Evolutionary conservation across 352 stramenopile species (phyloP), one percentile per base, ranked within the genome.

Genomic region (Phytopythium boreale): DNA sequence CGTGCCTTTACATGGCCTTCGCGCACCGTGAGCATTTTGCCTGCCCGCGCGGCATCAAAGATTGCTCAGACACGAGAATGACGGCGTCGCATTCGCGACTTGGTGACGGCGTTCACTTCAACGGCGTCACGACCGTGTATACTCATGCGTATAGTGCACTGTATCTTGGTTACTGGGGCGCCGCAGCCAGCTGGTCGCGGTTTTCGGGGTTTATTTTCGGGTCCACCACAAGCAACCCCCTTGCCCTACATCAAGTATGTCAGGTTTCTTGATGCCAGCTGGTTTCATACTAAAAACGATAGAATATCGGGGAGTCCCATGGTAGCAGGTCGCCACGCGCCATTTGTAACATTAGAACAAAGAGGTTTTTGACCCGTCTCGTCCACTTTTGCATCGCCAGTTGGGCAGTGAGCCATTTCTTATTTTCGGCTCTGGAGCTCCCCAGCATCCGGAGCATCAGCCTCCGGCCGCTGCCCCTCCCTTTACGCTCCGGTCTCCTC

Each of bases 331-430:
- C 24, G 24, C 9, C 47, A 1, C 0, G 2, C 4, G n/a, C 1
- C 27, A 15, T 58, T n/a, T 29, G 51, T 43, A 58, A 58, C 51
- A 44, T 15, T 11, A 4, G 19, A 39, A 26, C 2, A 41, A 26
- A 27, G 51, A 58, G 49, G 49, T 12, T 56, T 27, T 56, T 56
- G 49, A 56, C 49, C 26, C 26, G 26, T 24, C 50, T 39, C 6
- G 50, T 39, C 50, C 24, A 5, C 49, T n/a, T 56, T 39, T 56
- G 50, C 50, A 51, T 2, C 50, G 6, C n/a, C 50, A 37, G 3
- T 56, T 39, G 26, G 50, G 50, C n/a, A 22, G 14, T n/a, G 7
- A 43, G 15, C 51, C 29, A 58, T 27, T n/a, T 43, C 51, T 58
- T 58, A 39, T 27, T 58, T 58, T 58, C 27, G 29, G 51, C 51